Base-by-base conservation (phyloP, 352 stramenopile genomes). In the Pythium folliculosum region DNA sequence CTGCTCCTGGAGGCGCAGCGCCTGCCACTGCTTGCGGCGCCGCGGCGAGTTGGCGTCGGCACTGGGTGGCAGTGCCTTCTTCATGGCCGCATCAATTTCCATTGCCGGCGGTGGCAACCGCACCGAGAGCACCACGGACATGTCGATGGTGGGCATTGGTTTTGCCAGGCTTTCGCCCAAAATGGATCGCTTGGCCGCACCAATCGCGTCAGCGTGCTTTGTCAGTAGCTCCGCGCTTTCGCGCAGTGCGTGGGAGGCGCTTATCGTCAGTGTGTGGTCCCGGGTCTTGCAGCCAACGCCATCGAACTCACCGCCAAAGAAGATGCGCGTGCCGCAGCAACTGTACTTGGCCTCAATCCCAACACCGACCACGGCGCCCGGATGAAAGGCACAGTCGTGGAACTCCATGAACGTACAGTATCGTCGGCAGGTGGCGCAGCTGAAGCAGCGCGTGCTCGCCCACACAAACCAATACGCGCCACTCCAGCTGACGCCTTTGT, bases 381-480 rank as follows among this genome's bases (percentile, higher is more conserved):
- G 75, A 51, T 92, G 81, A 56, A 79, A 90, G 0, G 64, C 62
- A 25, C 84, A 92, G 3, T 76, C 49, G 30, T 67, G 48, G 10
- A 84, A 64, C 19, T 90, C 71, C 9, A 86, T 23, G 5, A 88
- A 70, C 27, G 67, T 78, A 45, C 70, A 88, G 25, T 54, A 70
- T 13, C 72, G 64, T 13, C 71, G 76, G 64, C 83, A 94, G 9
- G 68, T 62, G 13, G 23, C 64, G 59, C 86, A 96, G n/a, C 60
- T 52, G 25, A 93, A 88, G 27, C 63, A 70, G 27, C 83, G 78
- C 7, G 71, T 86, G 13, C 79, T 81, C 1, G 78, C 86, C 89
- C 86, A 97, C 5, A 96, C 51, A 51, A 86, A 84, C 90, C 91
- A 97, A 59, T 94, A 97, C 0, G 80, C 76, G 0, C 69, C 77